These are phyloP conservation scores for Chytriomyces sp. DNA, from an alignment of 192 early-diverging fungal genomes.

Conservation along the genomic window DNA sequence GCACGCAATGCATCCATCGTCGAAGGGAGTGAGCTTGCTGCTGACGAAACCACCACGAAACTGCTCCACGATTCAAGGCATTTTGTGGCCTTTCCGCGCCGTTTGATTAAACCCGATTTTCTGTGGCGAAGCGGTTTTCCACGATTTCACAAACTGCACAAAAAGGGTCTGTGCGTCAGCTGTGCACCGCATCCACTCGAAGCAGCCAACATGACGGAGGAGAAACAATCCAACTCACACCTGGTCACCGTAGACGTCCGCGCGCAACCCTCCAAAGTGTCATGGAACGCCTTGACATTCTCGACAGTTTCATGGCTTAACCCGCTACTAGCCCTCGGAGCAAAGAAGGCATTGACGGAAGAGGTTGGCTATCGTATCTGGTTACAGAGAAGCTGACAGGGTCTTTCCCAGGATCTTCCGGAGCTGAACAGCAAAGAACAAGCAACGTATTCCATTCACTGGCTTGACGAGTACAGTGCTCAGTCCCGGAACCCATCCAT, in stretches of 20 bases:
- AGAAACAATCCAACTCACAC: too few species aligned
- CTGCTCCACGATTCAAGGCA: too few species aligned
- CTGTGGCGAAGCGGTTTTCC: too few species aligned
- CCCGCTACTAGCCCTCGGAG: slow-evolving; percentile 16
- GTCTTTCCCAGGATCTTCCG: neutral
- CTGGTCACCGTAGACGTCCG: too few species aligned
- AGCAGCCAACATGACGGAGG: too few species aligned
- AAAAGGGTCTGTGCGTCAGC: neutral
- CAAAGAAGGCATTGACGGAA: slow-evolving; percentile 22
- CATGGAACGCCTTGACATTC: slow-evolving; percentile 27
- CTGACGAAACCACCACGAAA: too few species aligned
- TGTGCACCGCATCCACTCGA: neutral
- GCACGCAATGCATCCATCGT: too few species aligned
- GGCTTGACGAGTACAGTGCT: neutral
- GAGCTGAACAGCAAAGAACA: neutral
- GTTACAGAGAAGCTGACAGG: neutral
- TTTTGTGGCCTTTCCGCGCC: too few species aligned
- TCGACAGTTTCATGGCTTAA: slow-evolving; percentile 31
- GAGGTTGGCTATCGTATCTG: neutral
- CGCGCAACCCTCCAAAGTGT: neutral
- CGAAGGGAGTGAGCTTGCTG: too few species aligned
- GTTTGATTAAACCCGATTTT: too few species aligned
- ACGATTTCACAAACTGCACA: too few species aligned
- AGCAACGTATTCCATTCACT: neutral
- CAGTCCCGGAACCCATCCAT: neutral